Conservation (phyloP, 768 basidiomycete genomes). For the Royoungia palumana region DNA sequence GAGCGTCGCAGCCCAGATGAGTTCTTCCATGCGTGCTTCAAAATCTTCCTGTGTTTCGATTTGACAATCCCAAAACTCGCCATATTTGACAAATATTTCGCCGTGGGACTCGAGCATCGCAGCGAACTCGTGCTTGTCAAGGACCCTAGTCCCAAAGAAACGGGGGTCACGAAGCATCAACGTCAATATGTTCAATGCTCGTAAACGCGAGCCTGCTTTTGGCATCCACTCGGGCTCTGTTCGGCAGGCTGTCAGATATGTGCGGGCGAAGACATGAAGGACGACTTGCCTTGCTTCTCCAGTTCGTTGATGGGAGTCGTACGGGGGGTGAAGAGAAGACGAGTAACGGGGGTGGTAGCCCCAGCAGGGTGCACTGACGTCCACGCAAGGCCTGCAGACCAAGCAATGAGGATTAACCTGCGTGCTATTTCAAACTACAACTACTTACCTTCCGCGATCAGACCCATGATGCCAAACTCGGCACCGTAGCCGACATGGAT, state of each 20-base stretch:
- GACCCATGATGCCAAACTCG: constrained; percentile 61
- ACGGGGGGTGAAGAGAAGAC: constrained; percentile 26
- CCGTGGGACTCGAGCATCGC: constrained; percentile 37
- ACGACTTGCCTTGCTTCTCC: constrained; percentile 17
- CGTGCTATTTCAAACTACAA: not conserved
- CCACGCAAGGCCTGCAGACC: constrained; percentile 54
- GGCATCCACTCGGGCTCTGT: constrained; percentile 26
- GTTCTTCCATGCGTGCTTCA: constrained; percentile 55
- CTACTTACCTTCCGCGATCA: constrained; percentile 56
- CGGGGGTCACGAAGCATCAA: constrained; percentile 51
- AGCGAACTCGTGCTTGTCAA: constrained; percentile 35
- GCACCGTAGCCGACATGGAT: constrained; percentile 63
- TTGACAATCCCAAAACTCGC: constrained; percentile 45
- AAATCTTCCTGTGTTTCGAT: constrained; percentile 37
- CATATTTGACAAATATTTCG: constrained; percentile 41
- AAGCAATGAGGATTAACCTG: not conserved
- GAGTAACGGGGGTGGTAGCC: constrained; percentile 36
- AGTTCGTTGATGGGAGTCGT: constrained; percentile 19
- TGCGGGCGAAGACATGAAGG: not conserved
- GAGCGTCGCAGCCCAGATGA: constrained; percentile 54
- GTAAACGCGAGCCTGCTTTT: constrained; percentile 31
- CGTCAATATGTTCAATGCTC: constrained; percentile 51
- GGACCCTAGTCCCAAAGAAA: constrained; percentile 30
- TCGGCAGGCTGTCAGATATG: not conserved
- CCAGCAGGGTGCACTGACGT: constrained; percentile 46